Percentiles rank a stretch among this genome's conserved stretches.
Conservation (phyloP, 2,329 filamentous ascomycete genomes). For the Neonectria faginata region DNA sequence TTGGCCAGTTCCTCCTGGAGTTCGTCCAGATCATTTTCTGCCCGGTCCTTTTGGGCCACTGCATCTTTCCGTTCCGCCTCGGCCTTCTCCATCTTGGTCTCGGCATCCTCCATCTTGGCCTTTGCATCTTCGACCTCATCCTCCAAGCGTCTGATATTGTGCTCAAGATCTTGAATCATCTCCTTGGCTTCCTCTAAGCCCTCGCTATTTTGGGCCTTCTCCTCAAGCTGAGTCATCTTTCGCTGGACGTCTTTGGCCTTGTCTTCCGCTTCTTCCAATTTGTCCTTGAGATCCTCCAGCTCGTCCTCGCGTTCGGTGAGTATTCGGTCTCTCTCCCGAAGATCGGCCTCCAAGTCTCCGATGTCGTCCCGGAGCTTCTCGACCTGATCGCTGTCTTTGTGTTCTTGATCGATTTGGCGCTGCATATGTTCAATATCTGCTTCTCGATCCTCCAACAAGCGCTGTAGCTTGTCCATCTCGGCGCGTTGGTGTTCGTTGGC, state of each 20-base stretch:
- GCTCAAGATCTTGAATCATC: conserved; percentile 69
- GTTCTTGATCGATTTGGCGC: conserved; percentile 67
- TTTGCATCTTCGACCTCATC: conserved; percentile 66
- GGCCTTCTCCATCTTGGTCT: conserved; percentile 59
- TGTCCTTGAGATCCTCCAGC: conserved; percentile 73
- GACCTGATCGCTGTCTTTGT: conserved; percentile 68
- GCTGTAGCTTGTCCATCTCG: conserved; percentile 69
- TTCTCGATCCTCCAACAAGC: conserved; percentile 68
- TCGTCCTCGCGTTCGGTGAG: conserved; percentile 82
- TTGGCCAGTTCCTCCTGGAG: conserved; percentile 83
- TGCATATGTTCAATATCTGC: conserved; percentile 71
- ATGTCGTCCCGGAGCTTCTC: conserved; percentile 79
- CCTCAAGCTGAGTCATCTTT: conserved; percentile 66
- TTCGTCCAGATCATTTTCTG: conserved; percentile 70
- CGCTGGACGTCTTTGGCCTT: conserved; percentile 68
- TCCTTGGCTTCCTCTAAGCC: conserved; percentile 68
- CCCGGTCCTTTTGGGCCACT: conserved; percentile 65
- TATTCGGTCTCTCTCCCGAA: conserved; percentile 79
- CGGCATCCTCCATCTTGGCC: conserved; percentile 65
- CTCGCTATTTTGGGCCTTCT: conserved; percentile 63
- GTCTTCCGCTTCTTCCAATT: conserved; percentile 65
- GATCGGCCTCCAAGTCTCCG: conserved; percentile 78
- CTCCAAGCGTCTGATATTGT: conserved; percentile 64
- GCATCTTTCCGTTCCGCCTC: conserved; percentile 61
- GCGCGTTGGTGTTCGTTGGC: conserved; percentile 75